These are phyloP conservation scores for Aspergillus leporis DNA, from an alignment of 495 filamentous ascomycete genomes.

Conservation along the genomic window DNA sequence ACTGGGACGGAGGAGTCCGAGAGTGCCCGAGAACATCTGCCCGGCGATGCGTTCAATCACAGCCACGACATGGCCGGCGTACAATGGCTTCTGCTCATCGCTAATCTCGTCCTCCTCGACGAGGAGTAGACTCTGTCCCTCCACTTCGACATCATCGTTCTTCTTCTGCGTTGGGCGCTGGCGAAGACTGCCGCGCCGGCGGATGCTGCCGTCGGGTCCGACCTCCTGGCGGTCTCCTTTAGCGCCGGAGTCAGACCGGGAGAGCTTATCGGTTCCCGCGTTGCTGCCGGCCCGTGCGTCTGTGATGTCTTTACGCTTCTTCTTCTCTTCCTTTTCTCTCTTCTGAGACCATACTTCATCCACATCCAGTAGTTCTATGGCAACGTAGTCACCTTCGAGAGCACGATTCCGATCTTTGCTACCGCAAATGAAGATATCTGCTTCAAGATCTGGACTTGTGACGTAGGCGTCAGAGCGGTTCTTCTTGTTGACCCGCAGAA, in stretches of 20 bases:
- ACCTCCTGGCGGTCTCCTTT: constrained; percentile 66
- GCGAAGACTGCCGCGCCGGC: constrained; percentile 88
- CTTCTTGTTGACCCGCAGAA: constrained; percentile 98
- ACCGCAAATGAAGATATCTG: constrained; percentile 98
- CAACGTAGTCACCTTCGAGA: constrained; percentile 92
- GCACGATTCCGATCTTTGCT: constrained; percentile 98
- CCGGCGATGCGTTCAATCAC: constrained; percentile 96
- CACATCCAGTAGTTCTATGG: constrained; percentile 93
- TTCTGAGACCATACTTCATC: constrained; percentile 99
- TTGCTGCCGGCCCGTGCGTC: constrained; percentile 77
- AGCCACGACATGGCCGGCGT: constrained; percentile 94
- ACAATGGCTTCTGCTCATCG: constrained; percentile 95
- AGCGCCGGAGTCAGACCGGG: constrained; percentile 61
- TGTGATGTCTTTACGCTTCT: constrained; percentile 98
- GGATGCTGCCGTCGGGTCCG: constrained; percentile 74
- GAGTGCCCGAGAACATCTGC: constrained; percentile 98
- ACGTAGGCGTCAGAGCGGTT: constrained; percentile 98
- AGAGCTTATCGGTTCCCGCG: constrained; percentile 67
- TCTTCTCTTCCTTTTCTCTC: constrained; percentile 98
- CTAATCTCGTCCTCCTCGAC: constrained; percentile 99
- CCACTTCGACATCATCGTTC: constrained; percentile 98
- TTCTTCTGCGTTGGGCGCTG: constrained; percentile 99
- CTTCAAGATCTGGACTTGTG: constrained; percentile 89
- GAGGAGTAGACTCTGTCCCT: constrained; percentile 92
- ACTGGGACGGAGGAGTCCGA: constrained; percentile 90